Conservation (phyloP, 1,284 basidiomycete species). For the Tremellales sp. region DNA sequence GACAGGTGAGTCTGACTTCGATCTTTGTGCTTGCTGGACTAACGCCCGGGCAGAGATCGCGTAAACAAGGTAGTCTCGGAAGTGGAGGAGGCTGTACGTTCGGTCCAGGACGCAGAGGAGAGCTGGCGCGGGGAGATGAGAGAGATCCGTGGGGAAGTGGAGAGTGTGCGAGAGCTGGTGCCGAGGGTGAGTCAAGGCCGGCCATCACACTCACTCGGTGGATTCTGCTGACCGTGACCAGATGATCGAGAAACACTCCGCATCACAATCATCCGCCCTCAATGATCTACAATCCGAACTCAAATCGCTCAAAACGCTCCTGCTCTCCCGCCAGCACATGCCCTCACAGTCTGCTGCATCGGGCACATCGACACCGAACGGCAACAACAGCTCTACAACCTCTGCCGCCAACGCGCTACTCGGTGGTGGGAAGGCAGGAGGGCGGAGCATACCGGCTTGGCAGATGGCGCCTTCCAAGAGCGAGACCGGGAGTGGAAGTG, state of each 20-base stretch:
- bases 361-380: neutral
- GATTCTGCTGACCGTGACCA: slow-evolving; percentile 35
- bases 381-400: slow-evolving; percentile 18
- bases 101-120: slow-evolving; percentile 72
- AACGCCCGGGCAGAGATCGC: slow-evolving; percentile 57
- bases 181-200: slow-evolving; percentile 62
- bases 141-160: slow-evolving; percentile 85
- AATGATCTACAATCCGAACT: slow-evolving; percentile 80
- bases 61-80: slow-evolving; percentile 74
- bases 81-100: slow-evolving; percentile 70
- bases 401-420: slow-evolving; percentile 42
- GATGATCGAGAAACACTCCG: slow-evolving; percentile 93
- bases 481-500: slow-evolving; percentile 9
- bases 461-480: slow-evolving; percentile 56
- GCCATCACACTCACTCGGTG: neutral
- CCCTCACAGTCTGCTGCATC: slow-evolving; percentile 50
- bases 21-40: too few relatives aligned
- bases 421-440: slow-evolving; percentile 26
- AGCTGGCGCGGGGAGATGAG: slow-evolving; percentile 85
- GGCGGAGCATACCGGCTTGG: slow-evolving; percentile 80
- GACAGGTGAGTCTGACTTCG: slow-evolving; percentile 51
- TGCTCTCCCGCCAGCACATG: slow-evolving; percentile 67
- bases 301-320: slow-evolving; percentile 86
- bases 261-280: slow-evolving; percentile 63
- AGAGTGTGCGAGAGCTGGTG: slow-evolving; percentile 82